Percentiles rank a stretch among this genome's conserved stretches.
These are phyloP conservation scores for Aspergillus bombycis DNA, from an alignment of 2,329 filamentous ascomycete species.

Conservation along the genomic window DNA sequence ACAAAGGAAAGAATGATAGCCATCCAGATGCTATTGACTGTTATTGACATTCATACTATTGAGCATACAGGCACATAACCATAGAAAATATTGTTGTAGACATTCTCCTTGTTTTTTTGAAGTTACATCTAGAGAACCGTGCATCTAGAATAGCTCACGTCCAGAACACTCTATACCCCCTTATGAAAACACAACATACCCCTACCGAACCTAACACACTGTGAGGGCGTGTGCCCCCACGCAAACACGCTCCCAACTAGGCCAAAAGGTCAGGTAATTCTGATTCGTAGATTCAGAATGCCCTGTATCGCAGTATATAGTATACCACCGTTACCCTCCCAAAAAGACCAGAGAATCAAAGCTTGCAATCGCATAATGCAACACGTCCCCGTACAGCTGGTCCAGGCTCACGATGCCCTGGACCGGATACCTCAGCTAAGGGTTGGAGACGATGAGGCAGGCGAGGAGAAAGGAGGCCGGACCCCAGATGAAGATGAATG, in stretches of 20 bases:
- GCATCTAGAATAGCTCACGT: background rate
- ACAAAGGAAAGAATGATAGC: background rate
- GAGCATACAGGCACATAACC: too few relatives aligned
- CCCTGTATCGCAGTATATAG: too few relatives aligned
- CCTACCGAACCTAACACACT: too few relatives aligned
- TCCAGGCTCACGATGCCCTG: constrained; percentile 32
- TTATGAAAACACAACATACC: background rate
- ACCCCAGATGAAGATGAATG: too few relatives aligned
- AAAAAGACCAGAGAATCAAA: constrained; percentile 46
- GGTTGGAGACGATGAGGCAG: too few relatives aligned
- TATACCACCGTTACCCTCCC: too few relatives aligned
- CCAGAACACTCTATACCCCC: background rate
- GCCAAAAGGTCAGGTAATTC: too few relatives aligned
- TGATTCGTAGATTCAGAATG: too few relatives aligned
- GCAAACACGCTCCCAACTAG: too few relatives aligned
- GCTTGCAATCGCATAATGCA: constrained; percentile 62
- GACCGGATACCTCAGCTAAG: too few relatives aligned
- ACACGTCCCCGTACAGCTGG: constrained; percentile 62
- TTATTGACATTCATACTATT: background rate
- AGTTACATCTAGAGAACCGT: background rate
- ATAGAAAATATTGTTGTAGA: background rate
- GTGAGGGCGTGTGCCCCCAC: too few relatives aligned
- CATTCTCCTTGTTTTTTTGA: background rate
- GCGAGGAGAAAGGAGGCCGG: too few relatives aligned
- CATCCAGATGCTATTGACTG: background rate